Percentiles rank a stretch among this genome's conserved stretches.
phyloP scores from a whole-genome alignment of 495 filamentous ascomycete genomes.

The Talaromyces wortmannii region DNA sequence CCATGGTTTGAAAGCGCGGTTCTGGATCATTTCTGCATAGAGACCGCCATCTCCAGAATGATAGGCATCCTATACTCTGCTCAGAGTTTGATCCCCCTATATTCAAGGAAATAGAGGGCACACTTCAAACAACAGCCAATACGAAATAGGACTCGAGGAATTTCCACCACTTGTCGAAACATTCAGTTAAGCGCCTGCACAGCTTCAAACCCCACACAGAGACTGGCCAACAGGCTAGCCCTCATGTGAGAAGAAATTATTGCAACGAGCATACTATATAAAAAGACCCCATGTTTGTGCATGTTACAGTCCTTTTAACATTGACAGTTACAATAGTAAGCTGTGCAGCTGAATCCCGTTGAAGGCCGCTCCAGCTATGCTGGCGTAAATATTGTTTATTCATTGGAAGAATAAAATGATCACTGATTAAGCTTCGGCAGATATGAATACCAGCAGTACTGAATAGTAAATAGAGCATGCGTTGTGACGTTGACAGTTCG shows the following conservation, averaged over 20 bases:
- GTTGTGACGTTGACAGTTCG: too few species aligned
- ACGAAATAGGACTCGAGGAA: background rate
- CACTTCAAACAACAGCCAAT: background rate
- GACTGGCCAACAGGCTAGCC: background rate
- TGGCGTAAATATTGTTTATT: too few species aligned
- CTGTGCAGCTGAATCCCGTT: too few species aligned
- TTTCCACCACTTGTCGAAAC: background rate
- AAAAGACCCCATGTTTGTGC: background rate
- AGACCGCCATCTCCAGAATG: slow-evolving; percentile 72
- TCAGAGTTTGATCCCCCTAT: background rate
- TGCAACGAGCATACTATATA: background rate
- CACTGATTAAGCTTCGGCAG: too few species aligned
- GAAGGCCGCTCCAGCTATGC: too few species aligned
- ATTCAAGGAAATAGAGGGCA: background rate
- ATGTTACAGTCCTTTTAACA: too few species aligned
- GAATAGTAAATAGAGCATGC: too few species aligned
- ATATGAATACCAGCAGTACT: too few species aligned
- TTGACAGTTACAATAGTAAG: too few species aligned
- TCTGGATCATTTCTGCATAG: slow-evolving; percentile 66
- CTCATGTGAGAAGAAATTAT: background rate
- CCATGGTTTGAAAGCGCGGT: slow-evolving; percentile 60
- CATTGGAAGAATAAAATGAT: too few species aligned
- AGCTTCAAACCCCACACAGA: background rate
- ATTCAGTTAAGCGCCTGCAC: background rate
- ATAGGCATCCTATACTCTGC: slow-evolving; percentile 52